Conservation (phyloP, 2,329 filamentous ascomycete genomes). For the Cercospora nicotianae region DNA sequence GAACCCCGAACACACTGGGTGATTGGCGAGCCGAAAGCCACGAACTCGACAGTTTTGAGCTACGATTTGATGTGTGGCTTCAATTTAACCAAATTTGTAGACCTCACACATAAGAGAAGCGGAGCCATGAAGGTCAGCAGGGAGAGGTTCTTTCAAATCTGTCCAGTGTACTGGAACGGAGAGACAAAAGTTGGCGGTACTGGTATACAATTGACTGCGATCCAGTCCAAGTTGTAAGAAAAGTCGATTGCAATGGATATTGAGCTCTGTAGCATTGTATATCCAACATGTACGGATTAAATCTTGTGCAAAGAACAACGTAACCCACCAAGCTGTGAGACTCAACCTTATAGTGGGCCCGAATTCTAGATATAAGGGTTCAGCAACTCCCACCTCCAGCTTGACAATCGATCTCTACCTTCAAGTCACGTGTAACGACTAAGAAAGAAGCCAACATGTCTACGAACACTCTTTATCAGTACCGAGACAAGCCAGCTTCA, state of each 20-base stretch:
- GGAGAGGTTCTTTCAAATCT: slow-evolving; percentile 48
- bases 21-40: slow-evolving; percentile 71
- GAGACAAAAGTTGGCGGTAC: slow-evolving; percentile 26
- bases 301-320: background rate
- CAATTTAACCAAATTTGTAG: slow-evolving; percentile 57
- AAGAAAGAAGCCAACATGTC: background rate
- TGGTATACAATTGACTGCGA: slow-evolving; percentile 12
- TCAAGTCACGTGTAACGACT: background rate
- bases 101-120: slow-evolving; percentile 44
- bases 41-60: slow-evolving; percentile 67
- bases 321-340: background rate
- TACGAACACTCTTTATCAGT: slow-evolving; percentile 56
- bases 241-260: too few relatives aligned
- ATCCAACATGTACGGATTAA: background rate
- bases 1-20: slow-evolving; percentile 57
- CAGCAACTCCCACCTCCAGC: background rate
- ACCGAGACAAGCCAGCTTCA: slow-evolving; percentile 69
- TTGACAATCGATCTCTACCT: background rate
- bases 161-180: slow-evolving; percentile 53
- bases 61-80: slow-evolving; percentile 76
- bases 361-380: background rate
- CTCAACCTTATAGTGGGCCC: background rate
- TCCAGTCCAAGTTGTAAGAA: slow-evolving; percentile 8
- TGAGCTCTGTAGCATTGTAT: background rate
- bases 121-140: slow-evolving; percentile 41